Evolutionary conservation across 1,284 basidiomycete species (phyloP).

Genomic region (Afroboletus lepidellus): DNA sequence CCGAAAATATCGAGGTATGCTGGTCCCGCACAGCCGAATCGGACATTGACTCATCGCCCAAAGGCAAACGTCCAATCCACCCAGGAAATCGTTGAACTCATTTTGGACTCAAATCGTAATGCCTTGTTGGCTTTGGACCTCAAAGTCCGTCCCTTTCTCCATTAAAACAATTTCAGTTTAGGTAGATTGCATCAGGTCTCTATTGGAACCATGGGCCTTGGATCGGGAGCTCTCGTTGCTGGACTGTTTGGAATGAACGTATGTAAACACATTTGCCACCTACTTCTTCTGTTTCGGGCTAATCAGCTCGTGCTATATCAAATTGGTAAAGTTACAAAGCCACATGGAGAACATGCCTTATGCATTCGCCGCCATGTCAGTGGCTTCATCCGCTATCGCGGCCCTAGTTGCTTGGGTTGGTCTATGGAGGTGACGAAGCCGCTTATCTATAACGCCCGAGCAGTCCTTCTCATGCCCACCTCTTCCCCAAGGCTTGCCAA

Average conservation of each 20-base stretch:
- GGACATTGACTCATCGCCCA: not conserved
- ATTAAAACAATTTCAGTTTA: constrained; percentile 4
- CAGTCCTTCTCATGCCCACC: constrained; percentile 11
- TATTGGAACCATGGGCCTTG: constrained; percentile 93
- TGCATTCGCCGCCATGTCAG: constrained; percentile 67
- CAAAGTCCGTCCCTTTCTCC: constrained; percentile 49
- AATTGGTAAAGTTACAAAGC: constrained; percentile 55
- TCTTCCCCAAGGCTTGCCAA: constrained; percentile 38
- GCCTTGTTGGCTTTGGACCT: constrained; percentile 89
- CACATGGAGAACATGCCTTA: constrained; percentile 67
- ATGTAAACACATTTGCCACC: constrained; percentile 34
- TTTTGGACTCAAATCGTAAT: constrained; percentile 96
- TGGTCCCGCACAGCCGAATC: not conserved
- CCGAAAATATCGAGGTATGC: constrained; percentile 80
- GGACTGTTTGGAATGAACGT: constrained; percentile 97
- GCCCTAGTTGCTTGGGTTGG: constrained; percentile 58
- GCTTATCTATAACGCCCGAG: constrained; percentile 19
- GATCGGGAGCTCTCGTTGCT: constrained; percentile 88
- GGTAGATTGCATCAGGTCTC: constrained; percentile 56
- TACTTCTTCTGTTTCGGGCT: constrained; percentile 24
- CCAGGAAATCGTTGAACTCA: constrained; percentile 96
- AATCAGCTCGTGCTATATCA: constrained; percentile 15
- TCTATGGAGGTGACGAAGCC: constrained; percentile 50
- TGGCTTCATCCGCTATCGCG: constrained; percentile 51
- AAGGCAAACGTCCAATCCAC: constrained; percentile 93